Evolutionary conservation across 495 filamentous ascomycete species (phyloP), one percentile per base, ranked within the genome.

Genomic region (Aspergillus bertholletiae): DNA sequence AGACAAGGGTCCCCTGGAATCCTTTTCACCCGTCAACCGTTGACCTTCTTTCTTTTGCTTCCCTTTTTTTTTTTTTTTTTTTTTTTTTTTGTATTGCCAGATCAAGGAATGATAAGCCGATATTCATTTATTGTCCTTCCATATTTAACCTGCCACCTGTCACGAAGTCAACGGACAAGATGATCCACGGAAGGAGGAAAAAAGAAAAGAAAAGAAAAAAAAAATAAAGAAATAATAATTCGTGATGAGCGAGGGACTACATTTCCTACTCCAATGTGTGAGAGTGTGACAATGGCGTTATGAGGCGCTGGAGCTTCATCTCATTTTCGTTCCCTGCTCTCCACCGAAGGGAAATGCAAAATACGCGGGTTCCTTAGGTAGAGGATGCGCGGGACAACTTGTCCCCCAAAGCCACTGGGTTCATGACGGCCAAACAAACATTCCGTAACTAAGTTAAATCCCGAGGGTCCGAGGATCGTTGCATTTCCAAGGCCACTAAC

Each of bases 1-100:
- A 48, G 37, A 43, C 55, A 52, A 40, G 55, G 55, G 55, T 51
- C 52, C 52, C 52, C 46, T 37, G 44, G n/a, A n/a, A 45, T 53
- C 17, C 23, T 30, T 26, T 39, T 49, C 46, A 17, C 44, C 24
- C 32, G 15, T 30, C 26, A 43, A 32, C 34, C 46, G 32, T 55
- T 43, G 24, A 17, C 15, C 1, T 46, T 54, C 37, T 26, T 27
- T 48, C 37, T 47, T 37, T 44, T 54, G 37, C 20, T 46, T 46
- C 47, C 22, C 4, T 4, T 37, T 34, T 46, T 46, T 23, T 27
- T 22, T 22, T 26, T 46, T 13, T 27, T 26, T 1, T 46, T 27
- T 11, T 32, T 32, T 11, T 32, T 3, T 11, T 32, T 28, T 32
- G n/a, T n/a, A n/a, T n/a, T n/a, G n/a, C n/a, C n/a, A n/a, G n/a